Percentiles rank a stretch among this genome's conserved stretches.
phyloP scores from a whole-genome alignment of 768 basidiomycete species.

The Boletales sp. region DNA sequence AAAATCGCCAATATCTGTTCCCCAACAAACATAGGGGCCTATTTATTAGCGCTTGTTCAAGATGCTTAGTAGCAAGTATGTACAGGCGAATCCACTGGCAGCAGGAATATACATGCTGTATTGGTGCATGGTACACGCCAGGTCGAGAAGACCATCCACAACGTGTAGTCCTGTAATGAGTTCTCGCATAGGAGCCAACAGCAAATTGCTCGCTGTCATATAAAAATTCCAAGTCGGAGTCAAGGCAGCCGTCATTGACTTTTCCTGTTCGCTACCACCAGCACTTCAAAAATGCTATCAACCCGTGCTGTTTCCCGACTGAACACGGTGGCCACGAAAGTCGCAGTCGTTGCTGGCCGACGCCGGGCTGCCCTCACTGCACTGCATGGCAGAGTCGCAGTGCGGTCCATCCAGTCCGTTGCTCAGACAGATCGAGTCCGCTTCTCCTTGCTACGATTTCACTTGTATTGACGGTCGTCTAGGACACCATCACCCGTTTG shows the following conservation, averaged over 20 bases:
- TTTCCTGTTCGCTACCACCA: conserved; percentile 2
- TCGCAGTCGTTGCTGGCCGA: conserved; percentile 42
- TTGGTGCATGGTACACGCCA: too few species aligned
- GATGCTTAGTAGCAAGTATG: too few species aligned
- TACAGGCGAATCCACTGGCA: too few species aligned
- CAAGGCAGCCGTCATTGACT: not conserved
- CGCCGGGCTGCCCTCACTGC: conserved; percentile 40
- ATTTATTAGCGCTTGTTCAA: too few species aligned
- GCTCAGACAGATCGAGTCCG: conserved; percentile 72
- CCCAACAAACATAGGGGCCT: too few species aligned
- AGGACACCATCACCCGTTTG: conserved; percentile 97
- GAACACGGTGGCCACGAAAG: conserved; percentile 35
- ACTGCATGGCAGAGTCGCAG: conserved; percentile 35
- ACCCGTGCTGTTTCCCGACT: conserved; percentile 22
- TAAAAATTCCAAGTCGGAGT: not conserved
- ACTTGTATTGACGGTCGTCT: not conserved
- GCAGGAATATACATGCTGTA: too few species aligned
- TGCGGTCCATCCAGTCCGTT: conserved; percentile 53
- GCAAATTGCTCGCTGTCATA: conserved; percentile 11
- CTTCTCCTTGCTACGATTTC: not conserved
- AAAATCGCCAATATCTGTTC: too few species aligned
- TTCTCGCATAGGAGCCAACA: conserved; percentile 16
- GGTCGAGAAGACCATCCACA: too few species aligned
- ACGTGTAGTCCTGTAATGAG: not conserved
- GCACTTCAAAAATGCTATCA: conserved; percentile 26